Evolutionary conservation across 2,329 filamentous ascomycete genomes (phyloP).

Genomic region (Zopfia rhizophila): DNA sequence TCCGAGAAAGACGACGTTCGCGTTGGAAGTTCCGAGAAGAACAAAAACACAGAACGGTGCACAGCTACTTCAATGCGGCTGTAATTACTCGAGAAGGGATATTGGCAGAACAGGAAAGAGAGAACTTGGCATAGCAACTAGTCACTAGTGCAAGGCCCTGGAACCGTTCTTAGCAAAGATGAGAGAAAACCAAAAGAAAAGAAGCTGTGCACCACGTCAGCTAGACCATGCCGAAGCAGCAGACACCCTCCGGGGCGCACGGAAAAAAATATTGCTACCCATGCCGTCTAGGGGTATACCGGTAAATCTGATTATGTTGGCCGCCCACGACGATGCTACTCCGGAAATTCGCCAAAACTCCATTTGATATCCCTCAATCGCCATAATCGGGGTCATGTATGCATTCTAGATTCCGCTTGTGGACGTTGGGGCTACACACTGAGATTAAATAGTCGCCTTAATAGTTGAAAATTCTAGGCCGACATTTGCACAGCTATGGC

Average conservation of each 20-base stretch:
- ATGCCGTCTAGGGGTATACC: constrained; percentile 26
- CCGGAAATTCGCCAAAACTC: neutral
- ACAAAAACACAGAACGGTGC: constrained; percentile 17
- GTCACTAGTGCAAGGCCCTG: no score
- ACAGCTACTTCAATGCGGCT: no score
- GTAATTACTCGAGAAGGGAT: constrained; percentile 5
- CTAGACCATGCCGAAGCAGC: constrained; percentile 14
- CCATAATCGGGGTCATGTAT: no score
- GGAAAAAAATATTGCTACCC: constrained; percentile 7
- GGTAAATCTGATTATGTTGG: constrained; percentile 5
- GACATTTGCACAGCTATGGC: neutral
- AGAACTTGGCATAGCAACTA: no score
- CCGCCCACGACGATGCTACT: neutral
- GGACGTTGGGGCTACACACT: no score
- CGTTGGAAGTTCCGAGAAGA: constrained; percentile 9
- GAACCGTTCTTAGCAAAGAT: no score
- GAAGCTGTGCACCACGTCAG: constrained; percentile 9
- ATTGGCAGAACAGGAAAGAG: neutral
- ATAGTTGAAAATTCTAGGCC: neutral
- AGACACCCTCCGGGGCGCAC: constrained; percentile 5
- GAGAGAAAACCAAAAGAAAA: constrained; percentile 6
- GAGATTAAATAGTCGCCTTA: neutral
- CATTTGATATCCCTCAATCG: constrained; percentile 1
- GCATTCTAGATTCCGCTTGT: no score
- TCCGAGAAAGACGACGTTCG: neutral